Percentiles rank a stretch among this genome's conserved stretches.
Conservation (phyloP, 1,139 yeast genomes). For the Debaryomyces coudertii region DNA sequence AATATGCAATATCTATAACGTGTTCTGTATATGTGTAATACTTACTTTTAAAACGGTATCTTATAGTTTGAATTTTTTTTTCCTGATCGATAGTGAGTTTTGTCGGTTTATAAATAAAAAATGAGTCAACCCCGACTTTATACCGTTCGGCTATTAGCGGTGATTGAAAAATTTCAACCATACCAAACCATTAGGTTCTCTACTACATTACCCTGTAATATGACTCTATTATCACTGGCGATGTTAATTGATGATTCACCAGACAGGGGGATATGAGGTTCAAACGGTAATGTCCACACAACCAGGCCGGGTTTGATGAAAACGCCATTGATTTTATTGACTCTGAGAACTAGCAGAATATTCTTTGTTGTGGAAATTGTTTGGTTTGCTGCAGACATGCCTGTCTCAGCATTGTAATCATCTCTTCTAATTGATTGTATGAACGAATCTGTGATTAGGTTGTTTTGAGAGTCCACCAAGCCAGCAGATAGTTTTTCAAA, state of each 20-base stretch:
- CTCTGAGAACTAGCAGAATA: constrained; percentile 26
- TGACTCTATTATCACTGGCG: constrained; percentile 31
- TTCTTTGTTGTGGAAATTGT: constrained; percentile 22
- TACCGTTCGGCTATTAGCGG: constrained; percentile 11
- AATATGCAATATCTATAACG: constrained; percentile 5
- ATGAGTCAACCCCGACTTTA: constrained; percentile 11
- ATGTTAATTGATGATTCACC: constrained; percentile 21
- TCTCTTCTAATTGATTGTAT: constrained; percentile 21
- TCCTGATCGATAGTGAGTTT: not conserved
- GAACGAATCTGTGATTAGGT: constrained; percentile 28
- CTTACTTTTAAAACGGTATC: constrained; percentile 3
- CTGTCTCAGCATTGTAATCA: constrained; percentile 13
- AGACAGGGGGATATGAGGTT: constrained; percentile 6
- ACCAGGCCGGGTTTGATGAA: constrained; percentile 24
- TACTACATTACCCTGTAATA: constrained; percentile 36
- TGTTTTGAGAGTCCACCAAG: constrained; percentile 33
- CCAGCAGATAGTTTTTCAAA: constrained; percentile 42
- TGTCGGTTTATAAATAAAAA: constrained; percentile 7
- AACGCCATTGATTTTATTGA: constrained; percentile 41
- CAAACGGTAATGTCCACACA: constrained; percentile 38
- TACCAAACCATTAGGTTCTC: constrained; percentile 40
- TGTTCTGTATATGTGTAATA: constrained; percentile 5
- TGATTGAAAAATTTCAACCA: constrained; percentile 6
- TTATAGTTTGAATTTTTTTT: constrained; percentile 3
- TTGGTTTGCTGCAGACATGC: constrained; percentile 19